Conservation (phyloP, 257 asterid genomes). For the Jasminum sambac region DNA sequence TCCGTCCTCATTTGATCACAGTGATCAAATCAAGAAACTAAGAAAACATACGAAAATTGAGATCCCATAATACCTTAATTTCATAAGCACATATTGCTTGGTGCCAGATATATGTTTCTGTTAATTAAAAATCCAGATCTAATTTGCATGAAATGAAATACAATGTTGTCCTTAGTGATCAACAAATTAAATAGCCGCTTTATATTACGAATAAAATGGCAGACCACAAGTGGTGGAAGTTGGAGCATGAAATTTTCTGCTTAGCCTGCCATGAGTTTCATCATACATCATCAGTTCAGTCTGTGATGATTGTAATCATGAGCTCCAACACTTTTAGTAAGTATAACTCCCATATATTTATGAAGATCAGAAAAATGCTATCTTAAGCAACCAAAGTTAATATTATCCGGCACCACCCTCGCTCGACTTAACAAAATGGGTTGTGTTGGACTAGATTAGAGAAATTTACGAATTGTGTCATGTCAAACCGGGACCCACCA, state of each 20-base stretch:
- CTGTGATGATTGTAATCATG: not conserved
- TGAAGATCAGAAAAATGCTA: not conserved
- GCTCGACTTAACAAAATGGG: not conserved
- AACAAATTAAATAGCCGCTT: no score
- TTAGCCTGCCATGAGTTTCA: not conserved
- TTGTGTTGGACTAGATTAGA: not conserved
- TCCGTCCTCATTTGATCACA: not conserved
- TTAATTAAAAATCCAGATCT: no score
- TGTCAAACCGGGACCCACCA: no score
- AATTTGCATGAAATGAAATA: no score
- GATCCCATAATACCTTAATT: not conserved
- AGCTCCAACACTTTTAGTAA: conserved; percentile 1
- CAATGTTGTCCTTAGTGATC: no score
- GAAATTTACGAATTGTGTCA: not conserved
- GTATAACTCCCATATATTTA: not conserved
- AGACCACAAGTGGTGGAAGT: not conserved
- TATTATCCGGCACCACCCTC: no score
- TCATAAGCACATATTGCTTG: not conserved
- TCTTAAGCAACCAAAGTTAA: not conserved
- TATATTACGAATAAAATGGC: not conserved
- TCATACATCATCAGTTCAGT: not conserved
- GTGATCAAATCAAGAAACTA: not conserved
- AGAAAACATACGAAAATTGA: not conserved
- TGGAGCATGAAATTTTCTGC: not conserved
- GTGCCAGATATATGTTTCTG: no score